Evolutionary conservation across 2,329 filamentous ascomycete genomes (phyloP).

Genomic region (Fusarium sp.): DNA sequence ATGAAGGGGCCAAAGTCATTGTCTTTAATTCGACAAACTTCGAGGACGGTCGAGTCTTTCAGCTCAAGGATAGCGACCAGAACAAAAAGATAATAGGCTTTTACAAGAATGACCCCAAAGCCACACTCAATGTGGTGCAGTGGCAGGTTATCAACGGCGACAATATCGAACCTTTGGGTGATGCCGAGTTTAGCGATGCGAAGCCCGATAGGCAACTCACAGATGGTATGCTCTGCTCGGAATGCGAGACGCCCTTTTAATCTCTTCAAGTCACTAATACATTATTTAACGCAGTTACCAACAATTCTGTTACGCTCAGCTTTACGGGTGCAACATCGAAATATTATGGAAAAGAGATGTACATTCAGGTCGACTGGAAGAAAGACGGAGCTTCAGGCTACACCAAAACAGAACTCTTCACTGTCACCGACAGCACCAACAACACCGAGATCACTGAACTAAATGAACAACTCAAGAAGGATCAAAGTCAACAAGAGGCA

Average conservation of each 20-base stretch:
- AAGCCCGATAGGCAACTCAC: neutral
- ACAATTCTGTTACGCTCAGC: neutral
- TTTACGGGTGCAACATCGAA: neutral
- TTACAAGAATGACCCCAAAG: neutral
- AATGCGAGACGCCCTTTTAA: neutral
- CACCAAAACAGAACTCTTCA: conserved; percentile 22
- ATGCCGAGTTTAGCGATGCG: neutral
- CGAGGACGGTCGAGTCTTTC: neutral
- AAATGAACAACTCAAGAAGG: neutral
- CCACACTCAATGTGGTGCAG: neutral
- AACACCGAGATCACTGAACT: neutral
- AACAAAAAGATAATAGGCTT: neutral
- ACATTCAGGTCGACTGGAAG: conserved; percentile 18
- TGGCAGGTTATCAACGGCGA: neutral
- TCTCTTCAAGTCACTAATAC: neutral
- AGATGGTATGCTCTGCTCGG: neutral
- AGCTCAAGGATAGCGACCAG: neutral
- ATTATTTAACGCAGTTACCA: neutral
- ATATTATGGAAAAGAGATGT: conserved; percentile 18
- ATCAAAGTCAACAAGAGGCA: neutral
- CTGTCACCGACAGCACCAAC: conserved; percentile 6
- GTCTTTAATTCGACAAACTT: neutral
- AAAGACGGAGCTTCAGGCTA: neutral
- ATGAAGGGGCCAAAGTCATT: neutral
- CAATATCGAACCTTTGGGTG: neutral